A percentile compares a stretch with the other conserved stretches of the same genome.
Evolutionary conservation across 768 basidiomycete species (phyloP).

Genomic region (Boletus rubropictus): DNA sequence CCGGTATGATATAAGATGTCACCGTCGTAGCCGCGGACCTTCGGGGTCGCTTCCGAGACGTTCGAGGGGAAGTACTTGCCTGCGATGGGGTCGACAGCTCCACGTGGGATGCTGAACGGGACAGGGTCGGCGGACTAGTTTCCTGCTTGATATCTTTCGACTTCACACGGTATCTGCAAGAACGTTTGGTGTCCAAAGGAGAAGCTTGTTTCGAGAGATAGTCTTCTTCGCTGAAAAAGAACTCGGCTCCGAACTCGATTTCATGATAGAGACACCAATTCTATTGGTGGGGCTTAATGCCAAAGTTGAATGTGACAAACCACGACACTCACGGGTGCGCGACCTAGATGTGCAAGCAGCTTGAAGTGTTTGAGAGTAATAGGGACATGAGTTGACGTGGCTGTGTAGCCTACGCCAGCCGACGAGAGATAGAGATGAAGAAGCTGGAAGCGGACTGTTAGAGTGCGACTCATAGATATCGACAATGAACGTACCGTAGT

Average conservation of each 20-base stretch:
- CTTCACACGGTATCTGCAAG: constrained; percentile 24
- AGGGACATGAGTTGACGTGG: constrained; percentile 44
- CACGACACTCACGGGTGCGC: constrained; percentile 45
- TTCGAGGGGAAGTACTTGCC: constrained; percentile 19
- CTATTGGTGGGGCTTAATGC: constrained; percentile 29
- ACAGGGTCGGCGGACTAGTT: constrained; percentile 27
- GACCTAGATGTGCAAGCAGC: constrained; percentile 62
- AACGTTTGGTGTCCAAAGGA: constrained; percentile 20
- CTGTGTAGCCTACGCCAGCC: constrained; percentile 17
- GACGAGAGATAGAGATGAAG: constrained; percentile 41
- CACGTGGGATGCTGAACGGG: constrained; percentile 19
- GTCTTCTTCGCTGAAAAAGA: constrained; percentile 65
- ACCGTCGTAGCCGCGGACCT: constrained; percentile 47
- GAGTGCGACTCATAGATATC: background rate
- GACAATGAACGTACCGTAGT: constrained; percentile 22
- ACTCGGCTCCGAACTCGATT: constrained; percentile 62
- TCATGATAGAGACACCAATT: constrained; percentile 50
- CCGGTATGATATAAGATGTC: constrained; percentile 59
- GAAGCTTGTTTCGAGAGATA: constrained; percentile 42
- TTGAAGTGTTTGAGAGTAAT: constrained; percentile 74
- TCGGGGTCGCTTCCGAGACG: constrained; percentile 51
- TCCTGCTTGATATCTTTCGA: constrained; percentile 39
- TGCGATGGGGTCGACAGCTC: constrained; percentile 13
- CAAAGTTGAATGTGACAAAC: background rate
- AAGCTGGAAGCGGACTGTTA: constrained; percentile 33